A percentile compares a stretch with the other conserved stretches of the same genome.
Conservation (phyloP, 139 green algal species). For the Edaphochlamys debaryana region DNA sequence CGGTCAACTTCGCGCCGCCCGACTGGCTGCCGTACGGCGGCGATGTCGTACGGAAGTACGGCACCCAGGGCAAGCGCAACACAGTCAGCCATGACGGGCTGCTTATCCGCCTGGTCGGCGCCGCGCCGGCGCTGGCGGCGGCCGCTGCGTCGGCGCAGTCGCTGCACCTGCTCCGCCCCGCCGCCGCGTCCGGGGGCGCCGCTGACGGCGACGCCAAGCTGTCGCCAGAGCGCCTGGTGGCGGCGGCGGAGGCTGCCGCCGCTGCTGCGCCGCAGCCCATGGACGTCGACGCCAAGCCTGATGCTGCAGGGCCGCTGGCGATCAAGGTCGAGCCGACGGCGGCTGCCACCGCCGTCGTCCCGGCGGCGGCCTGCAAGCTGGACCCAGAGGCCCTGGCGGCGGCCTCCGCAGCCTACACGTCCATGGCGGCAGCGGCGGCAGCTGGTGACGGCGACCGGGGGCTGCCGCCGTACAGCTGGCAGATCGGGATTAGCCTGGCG, state of each 20-base stretch:
- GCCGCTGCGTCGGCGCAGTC: not conserved
- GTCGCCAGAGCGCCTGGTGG: too few species aligned
- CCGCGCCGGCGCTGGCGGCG: slow-evolving; percentile 31
- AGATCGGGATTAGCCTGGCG: slow-evolving; percentile 3
- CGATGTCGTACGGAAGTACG: slow-evolving; percentile 73
- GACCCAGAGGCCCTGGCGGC: not conserved
- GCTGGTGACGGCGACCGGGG: too few species aligned
- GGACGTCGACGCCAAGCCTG: not conserved
- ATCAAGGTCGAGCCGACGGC: too few species aligned
- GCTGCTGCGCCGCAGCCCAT: too few species aligned
- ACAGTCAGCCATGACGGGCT: slow-evolving; percentile 80
- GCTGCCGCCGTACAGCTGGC: slow-evolving; percentile 5
- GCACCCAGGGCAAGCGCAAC: slow-evolving; percentile 56
- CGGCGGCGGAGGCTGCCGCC: too few species aligned
- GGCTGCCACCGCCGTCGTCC: too few species aligned
- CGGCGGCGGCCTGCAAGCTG: not conserved
- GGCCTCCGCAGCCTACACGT: not conserved
- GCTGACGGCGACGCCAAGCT: slow-evolving; percentile 12
- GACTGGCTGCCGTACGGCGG: slow-evolving; percentile 89
- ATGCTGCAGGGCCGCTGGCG: too few species aligned
- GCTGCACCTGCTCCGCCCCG: not conserved
- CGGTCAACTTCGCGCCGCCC: slow-evolving; percentile 91
- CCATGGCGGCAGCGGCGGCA: not conserved
- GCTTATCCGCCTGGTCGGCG: slow-evolving; percentile 66
- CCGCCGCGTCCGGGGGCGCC: slow-evolving; percentile 41